phyloP scores from a whole-genome alignment of 768 basidiomycete genomes.

The Melanogaster broomeanus region DNA sequence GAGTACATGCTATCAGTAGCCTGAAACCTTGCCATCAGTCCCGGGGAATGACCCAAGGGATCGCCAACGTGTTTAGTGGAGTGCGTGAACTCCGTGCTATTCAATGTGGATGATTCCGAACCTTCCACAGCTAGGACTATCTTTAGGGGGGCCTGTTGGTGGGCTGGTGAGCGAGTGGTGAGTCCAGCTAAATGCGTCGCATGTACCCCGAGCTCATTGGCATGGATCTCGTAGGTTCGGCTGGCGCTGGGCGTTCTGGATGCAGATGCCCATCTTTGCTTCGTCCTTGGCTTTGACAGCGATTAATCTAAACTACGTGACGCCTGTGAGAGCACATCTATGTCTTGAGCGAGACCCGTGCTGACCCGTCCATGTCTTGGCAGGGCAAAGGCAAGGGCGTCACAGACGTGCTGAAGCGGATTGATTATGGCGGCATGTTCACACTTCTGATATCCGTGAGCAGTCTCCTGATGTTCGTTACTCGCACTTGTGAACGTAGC shows the following conservation, averaged over 20 bases:
- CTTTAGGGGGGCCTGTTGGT: constrained; percentile 68
- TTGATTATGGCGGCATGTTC: constrained; percentile 74
- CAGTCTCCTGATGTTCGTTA: not conserved
- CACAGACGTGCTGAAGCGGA: constrained; percentile 70
- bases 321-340: constrained; percentile 47
- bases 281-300: constrained; percentile 50
- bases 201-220: too few relatives aligned
- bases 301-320: constrained; percentile 60
- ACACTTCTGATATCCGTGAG: constrained; percentile 59
- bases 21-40: constrained; percentile 39
- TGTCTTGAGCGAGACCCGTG: not conserved
- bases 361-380: not conserved
- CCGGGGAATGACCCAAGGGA: constrained; percentile 66
- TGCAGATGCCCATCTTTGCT: constrained; percentile 67
- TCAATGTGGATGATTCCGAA: not conserved
- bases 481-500: not conserved
- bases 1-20: not conserved
- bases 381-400: constrained; percentile 68
- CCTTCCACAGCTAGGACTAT: constrained; percentile 32
- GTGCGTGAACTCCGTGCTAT: constrained; percentile 37
- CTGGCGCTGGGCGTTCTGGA: constrained; percentile 77
- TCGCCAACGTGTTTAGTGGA: constrained; percentile 67
- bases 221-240: constrained; percentile 51
- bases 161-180: constrained; percentile 65
- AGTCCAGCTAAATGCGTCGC: constrained; percentile 3